Conservation (phyloP, 352 stramenopile genomes). For the Pythium scleroteichum region DNA sequence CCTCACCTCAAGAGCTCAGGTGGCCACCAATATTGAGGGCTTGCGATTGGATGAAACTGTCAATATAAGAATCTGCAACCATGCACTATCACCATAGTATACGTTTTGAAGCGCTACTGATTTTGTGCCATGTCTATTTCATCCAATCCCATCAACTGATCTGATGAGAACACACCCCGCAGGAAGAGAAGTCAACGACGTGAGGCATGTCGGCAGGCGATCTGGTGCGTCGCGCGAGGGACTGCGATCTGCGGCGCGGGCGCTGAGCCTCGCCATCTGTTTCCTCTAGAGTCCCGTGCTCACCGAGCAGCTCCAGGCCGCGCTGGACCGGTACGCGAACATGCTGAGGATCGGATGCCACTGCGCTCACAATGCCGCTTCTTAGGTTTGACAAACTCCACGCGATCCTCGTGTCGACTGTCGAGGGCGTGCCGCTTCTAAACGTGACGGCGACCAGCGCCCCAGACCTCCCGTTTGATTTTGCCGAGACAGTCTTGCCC, state of each 20-base stretch:
- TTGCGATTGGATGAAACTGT: too few relatives aligned
- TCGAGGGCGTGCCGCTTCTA: constrained; percentile 71
- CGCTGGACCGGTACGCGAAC: constrained; percentile 44
- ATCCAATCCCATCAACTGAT: not conserved
- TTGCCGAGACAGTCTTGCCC: constrained; percentile 75
- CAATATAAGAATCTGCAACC: too few relatives aligned
- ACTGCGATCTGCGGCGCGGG: too few relatives aligned
- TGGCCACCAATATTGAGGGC: not conserved
- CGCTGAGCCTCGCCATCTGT: too few relatives aligned
- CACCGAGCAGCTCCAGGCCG: constrained; percentile 59
- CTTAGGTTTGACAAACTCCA: constrained; percentile 73
- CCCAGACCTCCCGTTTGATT: constrained; percentile 55
- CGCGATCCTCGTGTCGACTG: constrained; percentile 79
- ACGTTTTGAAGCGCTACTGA: too few relatives aligned
- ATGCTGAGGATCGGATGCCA: too few relatives aligned
- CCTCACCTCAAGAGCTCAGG: not conserved
- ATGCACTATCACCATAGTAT: too few relatives aligned
- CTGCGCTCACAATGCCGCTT: not conserved
- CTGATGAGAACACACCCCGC: not conserved
- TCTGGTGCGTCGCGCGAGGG: not conserved
- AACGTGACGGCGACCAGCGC: constrained; percentile 56
- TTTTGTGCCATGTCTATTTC: not conserved
- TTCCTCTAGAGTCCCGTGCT: constrained; percentile 52
- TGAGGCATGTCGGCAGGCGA: constrained; percentile 5
- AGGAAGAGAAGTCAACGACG: not conserved